Percentiles rank a stretch among this genome's conserved stretches.
Evolutionary conservation across 768 basidiomycete species (phyloP).

Genomic region (Serendipita indica): DNA sequence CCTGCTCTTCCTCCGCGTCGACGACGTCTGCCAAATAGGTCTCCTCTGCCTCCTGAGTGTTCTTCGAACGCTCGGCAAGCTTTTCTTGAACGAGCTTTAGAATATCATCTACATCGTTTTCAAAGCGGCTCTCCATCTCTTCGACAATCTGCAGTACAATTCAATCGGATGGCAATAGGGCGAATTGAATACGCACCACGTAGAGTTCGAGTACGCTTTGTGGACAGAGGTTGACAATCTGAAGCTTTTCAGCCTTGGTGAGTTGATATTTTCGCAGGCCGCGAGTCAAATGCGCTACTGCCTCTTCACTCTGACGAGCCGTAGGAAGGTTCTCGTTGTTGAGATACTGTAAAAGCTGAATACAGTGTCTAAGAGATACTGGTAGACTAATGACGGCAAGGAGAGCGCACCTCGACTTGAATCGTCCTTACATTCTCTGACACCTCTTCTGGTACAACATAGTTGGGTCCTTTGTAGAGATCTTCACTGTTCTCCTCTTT

Average conservation of each 20-base stretch:
- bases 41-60: conserved; percentile 14
- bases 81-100: conserved; percentile 40
- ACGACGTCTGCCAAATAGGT: conserved; percentile 13
- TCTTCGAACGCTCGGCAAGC: conserved; percentile 14
- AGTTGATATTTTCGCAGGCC: conserved; percentile 52
- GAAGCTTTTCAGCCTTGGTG: conserved; percentile 85
- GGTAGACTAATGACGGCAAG: not conserved
- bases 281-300: conserved; percentile 51
- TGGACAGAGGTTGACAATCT: conserved; percentile 82
- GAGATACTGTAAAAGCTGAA: conserved; percentile 74
- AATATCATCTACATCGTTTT: conserved; percentile 52
- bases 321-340: conserved; percentile 61
- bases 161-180: not conserved
- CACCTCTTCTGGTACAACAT: conserved; percentile 33
- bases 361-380: conserved; percentile 1
- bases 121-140: conserved; percentile 73
- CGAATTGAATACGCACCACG: conserved; percentile 40
- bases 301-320: conserved; percentile 43
- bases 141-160: conserved; percentile 59
- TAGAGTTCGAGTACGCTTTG: conserved; percentile 74
- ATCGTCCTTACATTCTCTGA: conserved; percentile 73
- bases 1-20: conserved; percentile 11
- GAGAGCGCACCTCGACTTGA: conserved; percentile 54
- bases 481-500: conserved; percentile 51
- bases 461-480: not conserved